Base-by-base conservation (phyloP, 345 rosid genomes). In the Arabis alpina region DNA sequence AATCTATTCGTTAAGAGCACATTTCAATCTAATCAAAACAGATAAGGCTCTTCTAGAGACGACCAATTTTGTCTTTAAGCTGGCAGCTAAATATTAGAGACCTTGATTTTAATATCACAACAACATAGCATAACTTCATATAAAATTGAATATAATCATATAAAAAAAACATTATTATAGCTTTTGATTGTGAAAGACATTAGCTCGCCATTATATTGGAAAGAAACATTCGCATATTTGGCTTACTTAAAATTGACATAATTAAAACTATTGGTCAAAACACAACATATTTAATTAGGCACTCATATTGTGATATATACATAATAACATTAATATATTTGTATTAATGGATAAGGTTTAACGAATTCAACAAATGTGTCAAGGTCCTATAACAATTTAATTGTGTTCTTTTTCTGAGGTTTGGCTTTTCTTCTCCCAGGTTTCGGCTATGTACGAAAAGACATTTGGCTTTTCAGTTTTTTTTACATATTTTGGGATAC, bases 401-500 rank as follows among this genome's bases (percentile, higher is more conserved):
- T 25, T 43, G 10, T 2, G 9, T 3, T 24, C 10, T 1, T 60
- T 0, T 25, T 25, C 41, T 37, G 37, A n/a, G 25, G 25, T 24
- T 10, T 23, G 67, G 50, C 61, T 41, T 67, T 67, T 53, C 56
- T 74, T 66, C 73, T 67, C 69, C 73, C 69, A 75, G 27, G 64
- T 61, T 68, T 39, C 51, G 64, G 78, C 51, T 68, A 13, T 36
- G 19, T 47, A 54, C 63, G 69, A 75, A 75, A 64, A 68, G 78
- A 61, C 78, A 68, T 52, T 66, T 75, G 79, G 74, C 79, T 68
- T 75, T 75, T 61, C 70, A 36, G 8, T 36, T 36, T 7, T 36
- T 36, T 36, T 7, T 36, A 8, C 40, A 36, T 36, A 68, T 36
- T 61, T 61, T 54, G 41, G 28, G 54, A 60, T 74, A 39, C 14